Evolutionary conservation across 2,329 filamentous ascomycete species (phyloP), one percentile per base, ranked within the genome.

Genomic region (Trichophyton verrucosum): DNA sequence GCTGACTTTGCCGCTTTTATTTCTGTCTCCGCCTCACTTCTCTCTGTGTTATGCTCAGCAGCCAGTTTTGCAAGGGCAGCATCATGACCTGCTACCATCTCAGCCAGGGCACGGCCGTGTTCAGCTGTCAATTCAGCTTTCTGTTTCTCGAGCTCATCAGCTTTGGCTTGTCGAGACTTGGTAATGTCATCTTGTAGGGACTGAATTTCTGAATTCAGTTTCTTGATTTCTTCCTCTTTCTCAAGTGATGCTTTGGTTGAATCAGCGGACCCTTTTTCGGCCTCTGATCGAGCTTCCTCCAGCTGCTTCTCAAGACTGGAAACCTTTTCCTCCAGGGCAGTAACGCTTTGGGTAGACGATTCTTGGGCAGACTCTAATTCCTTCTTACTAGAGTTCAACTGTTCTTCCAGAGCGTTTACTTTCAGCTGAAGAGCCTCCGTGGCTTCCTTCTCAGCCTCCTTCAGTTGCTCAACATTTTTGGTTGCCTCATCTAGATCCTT

Each of bases 381-480:
- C 61, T 74, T 65, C 27, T 74, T 71, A 60, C 75, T 77, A 24
- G 69, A 63, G 30, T 70, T 63, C 22, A 73, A 70, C 61, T 77
- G 75, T 20, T 67, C 67, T 56, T 76, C 71, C 22, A 75, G 68
- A 38, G 70, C 73, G 24, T 74, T 71, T 38, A 74, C 71, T 2
- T 74, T 73, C 68, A 69, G 47, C 68, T 71, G 63, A 73, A 70
- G 53, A 72, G 65, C 63, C 76, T 71, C 49, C 68, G 64, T 58
- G 71, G 63, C 27, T 73, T 64, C 59, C 64, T 66, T 44, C 46
- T 57, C 27, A 13, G 49, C 58, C 22, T 65, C 49, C 3, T 69
- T 69, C 38, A 74, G 69, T 11, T 70, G 68, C 27, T 68, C 64
- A 3, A 68, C 60, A 44, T 59, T 57, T 44, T 69, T 68, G 2